Percentiles rank a stretch among this genome's conserved stretches.
Conservation (phyloP, 2,329 filamentous ascomycete genomes). For the Ophiostoma fasciatum region DNA sequence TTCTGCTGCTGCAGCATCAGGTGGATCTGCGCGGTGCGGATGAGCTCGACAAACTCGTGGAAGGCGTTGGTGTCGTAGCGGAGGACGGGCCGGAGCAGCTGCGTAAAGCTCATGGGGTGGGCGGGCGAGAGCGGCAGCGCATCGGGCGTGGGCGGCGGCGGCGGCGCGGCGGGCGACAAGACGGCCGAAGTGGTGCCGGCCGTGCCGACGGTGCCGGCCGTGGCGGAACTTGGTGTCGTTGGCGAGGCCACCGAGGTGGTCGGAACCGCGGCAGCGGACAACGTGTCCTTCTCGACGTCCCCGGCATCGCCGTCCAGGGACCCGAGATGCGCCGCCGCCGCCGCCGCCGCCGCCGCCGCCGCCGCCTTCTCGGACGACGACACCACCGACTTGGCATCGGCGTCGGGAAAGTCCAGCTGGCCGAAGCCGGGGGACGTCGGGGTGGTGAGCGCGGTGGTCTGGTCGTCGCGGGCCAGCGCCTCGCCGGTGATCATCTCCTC, state of each 20-base stretch:
- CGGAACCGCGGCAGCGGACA: no score
- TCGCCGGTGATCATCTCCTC: conserved; percentile 63
- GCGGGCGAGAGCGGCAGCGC: conserved; percentile 29
- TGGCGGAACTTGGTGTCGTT: background rate
- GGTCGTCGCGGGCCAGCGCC: conserved; percentile 38
- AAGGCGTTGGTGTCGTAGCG: conserved; percentile 69
- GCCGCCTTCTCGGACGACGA: background rate
- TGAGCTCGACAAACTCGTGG: conserved; percentile 69
- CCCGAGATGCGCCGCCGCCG: background rate
- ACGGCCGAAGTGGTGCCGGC: background rate
- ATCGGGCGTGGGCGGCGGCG: background rate
- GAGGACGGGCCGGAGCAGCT: conserved; percentile 70
- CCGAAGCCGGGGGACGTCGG: conserved; percentile 69
- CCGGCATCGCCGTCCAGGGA: background rate
- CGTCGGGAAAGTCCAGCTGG: conserved; percentile 45
- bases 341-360: background rate
- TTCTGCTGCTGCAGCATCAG: conserved; percentile 20
- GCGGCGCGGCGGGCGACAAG: background rate
- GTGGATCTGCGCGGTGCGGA: conserved; percentile 40
- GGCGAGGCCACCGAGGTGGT: no score
- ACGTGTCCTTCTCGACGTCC: no score
- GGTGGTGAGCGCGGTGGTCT: conserved; percentile 52
- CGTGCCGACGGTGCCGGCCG: background rate
- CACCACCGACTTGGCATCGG: conserved; percentile 10
- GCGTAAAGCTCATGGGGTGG: conserved; percentile 58